Percentiles rank a stretch among this genome's conserved stretches.
Evolutionary conservation across 2,329 filamentous ascomycete genomes (phyloP).

Genomic region (Pezicula neosporulosa): DNA sequence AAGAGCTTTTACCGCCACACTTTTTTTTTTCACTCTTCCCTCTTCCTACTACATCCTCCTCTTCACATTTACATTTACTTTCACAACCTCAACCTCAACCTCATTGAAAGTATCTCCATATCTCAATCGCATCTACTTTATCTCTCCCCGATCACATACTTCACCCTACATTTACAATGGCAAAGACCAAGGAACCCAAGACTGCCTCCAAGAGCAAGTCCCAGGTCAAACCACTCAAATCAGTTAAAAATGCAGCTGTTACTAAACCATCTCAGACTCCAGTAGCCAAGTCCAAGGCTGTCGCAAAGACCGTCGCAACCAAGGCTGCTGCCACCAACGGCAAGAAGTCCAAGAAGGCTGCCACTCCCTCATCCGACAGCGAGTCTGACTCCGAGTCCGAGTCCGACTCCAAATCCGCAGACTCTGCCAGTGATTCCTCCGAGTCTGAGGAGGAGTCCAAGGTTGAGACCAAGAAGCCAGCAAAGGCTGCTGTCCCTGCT

Average conservation of each 20-base stretch:
- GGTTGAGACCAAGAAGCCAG: conserved; percentile 28
- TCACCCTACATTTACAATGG: conserved; percentile 48
- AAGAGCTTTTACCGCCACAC: conserved; percentile 23
- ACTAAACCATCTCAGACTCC: conserved; percentile 64
- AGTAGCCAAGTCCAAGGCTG: conserved; percentile 64
- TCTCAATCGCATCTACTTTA: background rate
- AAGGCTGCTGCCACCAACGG: conserved; percentile 33
- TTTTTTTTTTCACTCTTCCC: conserved; percentile 12
- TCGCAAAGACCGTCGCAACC: conserved; percentile 54
- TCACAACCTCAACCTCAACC: conserved; percentile 2
- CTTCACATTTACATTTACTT: conserved; percentile 10
- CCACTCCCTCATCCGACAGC: conserved; percentile 37
- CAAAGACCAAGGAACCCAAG: conserved; percentile 63
- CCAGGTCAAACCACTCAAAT: conserved; percentile 45
- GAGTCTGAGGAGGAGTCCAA: conserved; percentile 25
- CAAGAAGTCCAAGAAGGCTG: conserved; percentile 45
- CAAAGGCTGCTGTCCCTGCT: conserved; percentile 10
- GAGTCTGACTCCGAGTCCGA: conserved; percentile 30
- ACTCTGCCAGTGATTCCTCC: conserved; percentile 28
- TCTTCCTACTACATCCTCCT: too few species aligned
- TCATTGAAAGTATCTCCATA: background rate
- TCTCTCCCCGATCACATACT: background rate
- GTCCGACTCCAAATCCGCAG: conserved; percentile 27
- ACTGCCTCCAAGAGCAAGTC: conserved; percentile 45
- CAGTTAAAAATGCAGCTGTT: conserved; percentile 64